Conservation (phyloP, 441 rosid species). For the Adansonia rubrostipa region DNA sequence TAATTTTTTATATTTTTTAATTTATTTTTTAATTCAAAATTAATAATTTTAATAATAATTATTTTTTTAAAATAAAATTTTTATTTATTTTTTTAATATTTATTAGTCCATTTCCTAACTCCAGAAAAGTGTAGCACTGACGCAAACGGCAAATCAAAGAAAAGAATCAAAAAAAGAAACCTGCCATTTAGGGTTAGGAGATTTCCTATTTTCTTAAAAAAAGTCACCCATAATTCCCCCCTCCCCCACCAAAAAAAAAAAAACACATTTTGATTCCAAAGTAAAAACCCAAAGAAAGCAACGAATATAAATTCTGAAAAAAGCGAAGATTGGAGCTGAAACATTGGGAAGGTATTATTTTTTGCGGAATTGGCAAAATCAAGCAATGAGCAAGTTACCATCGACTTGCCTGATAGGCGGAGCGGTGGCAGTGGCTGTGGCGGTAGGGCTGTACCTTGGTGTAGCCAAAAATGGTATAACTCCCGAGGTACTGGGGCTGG, state of each 20-base stretch:
- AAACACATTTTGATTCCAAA: neutral
- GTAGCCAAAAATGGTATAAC: conserved; percentile 40
- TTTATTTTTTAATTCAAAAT: too few species aligned
- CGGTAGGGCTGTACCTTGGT: conserved; percentile 43
- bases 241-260: too few species aligned
- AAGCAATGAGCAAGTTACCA: conserved; percentile 55
- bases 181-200: neutral
- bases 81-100: too few species aligned
- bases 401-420: conserved; percentile 50
- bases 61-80: too few species aligned
- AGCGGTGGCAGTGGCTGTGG: conserved; percentile 52
- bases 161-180: neutral
- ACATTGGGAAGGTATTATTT: neutral
- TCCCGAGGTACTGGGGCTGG: conserved; percentile 34
- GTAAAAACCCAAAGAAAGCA: neutral
- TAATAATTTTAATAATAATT: too few species aligned
- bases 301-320: neutral
- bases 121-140: too few species aligned
- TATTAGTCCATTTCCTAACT: too few species aligned
- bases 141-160: too few species aligned
- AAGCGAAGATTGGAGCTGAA: conserved; percentile 1
- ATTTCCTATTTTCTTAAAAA: too few species aligned
- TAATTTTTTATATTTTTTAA: too few species aligned
- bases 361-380: neutral
- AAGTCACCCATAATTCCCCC: too few species aligned